These are phyloP conservation scores for Haematococcus sp. DNA, from an alignment of 139 green algal species.

Conservation along the genomic window DNA sequence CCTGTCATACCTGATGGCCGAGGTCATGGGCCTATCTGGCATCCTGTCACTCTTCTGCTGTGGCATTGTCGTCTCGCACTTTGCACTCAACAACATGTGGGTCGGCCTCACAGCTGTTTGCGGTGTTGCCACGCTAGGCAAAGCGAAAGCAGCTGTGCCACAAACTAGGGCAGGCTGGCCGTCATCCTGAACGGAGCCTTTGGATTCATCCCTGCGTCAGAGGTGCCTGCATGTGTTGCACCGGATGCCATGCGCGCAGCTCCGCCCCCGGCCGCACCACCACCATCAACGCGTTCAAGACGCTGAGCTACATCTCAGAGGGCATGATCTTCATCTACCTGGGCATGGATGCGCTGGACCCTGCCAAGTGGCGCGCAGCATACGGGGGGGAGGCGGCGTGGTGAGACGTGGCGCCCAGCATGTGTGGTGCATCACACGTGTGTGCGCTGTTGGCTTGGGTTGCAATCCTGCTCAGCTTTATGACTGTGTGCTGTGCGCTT, in stretches of 20 bases:
- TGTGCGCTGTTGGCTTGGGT: no score
- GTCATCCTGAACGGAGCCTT: no score
- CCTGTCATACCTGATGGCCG: slow-evolving; percentile 71
- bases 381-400: slow-evolving; percentile 21
- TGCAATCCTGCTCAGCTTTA: no score
- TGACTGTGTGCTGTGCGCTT: no score
- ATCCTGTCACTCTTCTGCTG: slow-evolving; percentile 91
- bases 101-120: no score
- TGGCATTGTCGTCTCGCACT: slow-evolving; percentile 73
- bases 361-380: slow-evolving; percentile 61
- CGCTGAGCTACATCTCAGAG: slow-evolving; percentile 47
- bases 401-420: slow-evolving; percentile 29
- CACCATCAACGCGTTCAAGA: slow-evolving; percentile 54
- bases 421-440: slow-evolving; percentile 45
- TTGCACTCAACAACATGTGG: slow-evolving; percentile 64
- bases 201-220: no score
- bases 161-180: no score
- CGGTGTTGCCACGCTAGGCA: no score
- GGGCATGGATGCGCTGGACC: slow-evolving; percentile 78
- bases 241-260: no score
- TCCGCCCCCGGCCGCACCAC: slow-evolving; percentile 7
- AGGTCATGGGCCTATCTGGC: slow-evolving; percentile 72
- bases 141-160: no score
- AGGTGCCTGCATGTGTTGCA: no score
- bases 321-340: slow-evolving; percentile 84